A percentile compares a stretch with the other conserved stretches of the same genome.
These are phyloP conservation scores for Mycoemilia scoparia DNA, from an alignment of 192 early-diverging fungal genomes.

Conservation along the genomic window DNA sequence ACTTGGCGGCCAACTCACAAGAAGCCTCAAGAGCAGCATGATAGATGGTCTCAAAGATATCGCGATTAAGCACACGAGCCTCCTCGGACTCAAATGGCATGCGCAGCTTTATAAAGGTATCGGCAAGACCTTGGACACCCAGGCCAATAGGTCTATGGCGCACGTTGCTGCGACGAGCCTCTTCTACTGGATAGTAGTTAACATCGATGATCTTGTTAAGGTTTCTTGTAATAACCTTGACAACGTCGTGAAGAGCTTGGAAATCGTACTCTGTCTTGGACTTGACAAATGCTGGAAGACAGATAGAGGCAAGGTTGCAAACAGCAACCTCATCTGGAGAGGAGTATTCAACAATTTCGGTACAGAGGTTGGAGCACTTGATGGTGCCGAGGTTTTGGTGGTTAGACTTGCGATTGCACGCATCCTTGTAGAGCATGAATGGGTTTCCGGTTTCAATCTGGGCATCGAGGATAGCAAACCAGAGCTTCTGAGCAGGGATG, in stretches of 20 bases:
- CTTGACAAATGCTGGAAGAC: constrained; percentile 74
- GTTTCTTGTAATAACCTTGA: constrained; percentile 80
- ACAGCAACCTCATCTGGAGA: constrained; percentile 91
- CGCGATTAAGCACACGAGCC: constrained; percentile 61
- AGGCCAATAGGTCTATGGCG: constrained; percentile 92
- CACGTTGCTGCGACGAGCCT: constrained; percentile 77
- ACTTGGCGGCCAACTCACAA: constrained; percentile 63
- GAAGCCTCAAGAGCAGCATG: constrained; percentile 83
- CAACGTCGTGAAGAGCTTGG: constrained; percentile 59
- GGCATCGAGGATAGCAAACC: constrained; percentile 88
- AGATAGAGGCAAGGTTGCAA: constrained; percentile 90
- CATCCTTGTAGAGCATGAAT: constrained; percentile 98
- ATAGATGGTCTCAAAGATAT: constrained; percentile 96
- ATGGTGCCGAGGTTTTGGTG: constrained; percentile 98
- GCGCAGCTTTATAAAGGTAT: constrained; percentile 90
- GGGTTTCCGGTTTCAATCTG: constrained; percentile 97
- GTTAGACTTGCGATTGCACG: constrained; percentile 97
- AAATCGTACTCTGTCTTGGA: constrained; percentile 58
- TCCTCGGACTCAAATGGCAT: constrained; percentile 80
- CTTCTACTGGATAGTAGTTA: constrained; percentile 88
- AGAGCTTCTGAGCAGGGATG: constrained; percentile 95
- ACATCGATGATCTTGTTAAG: constrained; percentile 94
- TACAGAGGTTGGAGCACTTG: constrained; percentile 96
- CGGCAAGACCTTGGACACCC: constrained; percentile 96
- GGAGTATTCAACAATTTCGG: constrained; percentile 95